phyloP scores from a whole-genome alignment of 1,284 basidiomycete species.

The Austroboletus olivaceoglutinosus region DNA sequence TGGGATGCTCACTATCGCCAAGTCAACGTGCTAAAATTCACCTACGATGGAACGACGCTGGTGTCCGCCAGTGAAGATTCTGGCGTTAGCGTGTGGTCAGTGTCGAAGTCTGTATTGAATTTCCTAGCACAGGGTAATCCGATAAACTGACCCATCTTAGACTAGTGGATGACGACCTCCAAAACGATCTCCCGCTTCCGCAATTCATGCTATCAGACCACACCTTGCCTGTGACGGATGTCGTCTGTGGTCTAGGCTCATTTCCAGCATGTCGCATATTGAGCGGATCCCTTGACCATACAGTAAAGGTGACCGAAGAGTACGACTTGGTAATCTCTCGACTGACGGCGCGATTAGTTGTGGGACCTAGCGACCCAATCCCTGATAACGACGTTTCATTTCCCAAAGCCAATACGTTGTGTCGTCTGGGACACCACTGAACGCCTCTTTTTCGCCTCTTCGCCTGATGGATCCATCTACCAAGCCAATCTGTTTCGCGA shows the following conservation, averaged over 20 bases:
- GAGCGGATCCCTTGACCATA: conserved; percentile 84
- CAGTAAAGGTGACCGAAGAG: conserved; percentile 71
- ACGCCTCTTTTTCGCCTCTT: conserved; percentile 84
- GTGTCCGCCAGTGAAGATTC: conserved; percentile 90
- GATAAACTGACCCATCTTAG: conserved; percentile 33
- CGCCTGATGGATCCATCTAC: conserved; percentile 68
- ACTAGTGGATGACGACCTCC: conserved; percentile 67
- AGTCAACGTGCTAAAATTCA: conserved; percentile 81
- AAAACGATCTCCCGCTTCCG: conserved; percentile 71
- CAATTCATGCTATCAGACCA: conserved; percentile 87
- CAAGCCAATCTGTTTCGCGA: conserved; percentile 80
- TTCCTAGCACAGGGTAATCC: conserved; percentile 11
- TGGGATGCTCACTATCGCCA: conserved; percentile 96
- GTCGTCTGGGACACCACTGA: conserved; percentile 83
- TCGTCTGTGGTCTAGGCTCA: conserved; percentile 73
- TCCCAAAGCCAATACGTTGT: conserved; percentile 68
- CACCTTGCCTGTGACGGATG: conserved; percentile 83
- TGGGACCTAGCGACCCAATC: conserved; percentile 80
- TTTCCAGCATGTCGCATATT: conserved; percentile 80
- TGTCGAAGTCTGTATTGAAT: conserved; percentile 65
- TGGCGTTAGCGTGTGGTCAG: conserved; percentile 84
- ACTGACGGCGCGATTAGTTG: conserved; percentile 43
- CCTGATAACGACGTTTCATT: conserved; percentile 83
- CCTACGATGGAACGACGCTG: conserved; percentile 75
- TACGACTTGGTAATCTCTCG: not conserved